phyloP scores from a whole-genome alignment of 176 grass and related monocot genomes.

The Cenchrus purpureus region DNA sequence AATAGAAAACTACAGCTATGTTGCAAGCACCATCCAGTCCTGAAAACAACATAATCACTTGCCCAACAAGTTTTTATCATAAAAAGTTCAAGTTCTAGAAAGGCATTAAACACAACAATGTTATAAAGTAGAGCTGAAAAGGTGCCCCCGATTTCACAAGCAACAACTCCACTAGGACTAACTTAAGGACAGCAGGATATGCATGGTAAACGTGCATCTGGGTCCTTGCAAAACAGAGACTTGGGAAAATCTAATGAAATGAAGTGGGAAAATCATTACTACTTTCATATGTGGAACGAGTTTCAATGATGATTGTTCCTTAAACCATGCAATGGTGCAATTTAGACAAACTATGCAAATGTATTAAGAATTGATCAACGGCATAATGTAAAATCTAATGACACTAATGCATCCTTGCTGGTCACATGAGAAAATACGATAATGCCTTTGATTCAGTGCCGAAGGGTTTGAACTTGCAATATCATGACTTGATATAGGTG shows the following conservation, averaged over 20 bases:
- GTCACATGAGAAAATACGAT: neutral
- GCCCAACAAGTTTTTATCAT: neutral
- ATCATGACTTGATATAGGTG: conserved; percentile 59
- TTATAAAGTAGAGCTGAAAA: conserved; percentile 22
- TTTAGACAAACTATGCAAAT: neutral
- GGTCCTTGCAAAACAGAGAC: conserved; percentile 1
- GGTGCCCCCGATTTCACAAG: neutral
- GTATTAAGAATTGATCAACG: neutral
- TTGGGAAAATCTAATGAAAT: neutral
- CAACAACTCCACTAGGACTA: conserved; percentile 10
- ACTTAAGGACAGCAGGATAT: conserved; percentile 7
- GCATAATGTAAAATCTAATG: conserved; percentile 16
- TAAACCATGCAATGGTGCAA: too few relatives aligned
- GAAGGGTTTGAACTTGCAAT: conserved; percentile 54
- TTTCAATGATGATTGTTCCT: too few relatives aligned
- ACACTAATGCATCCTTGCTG: conserved; percentile 7
- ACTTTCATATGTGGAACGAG: neutral
- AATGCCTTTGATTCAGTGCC: conserved; percentile 73
- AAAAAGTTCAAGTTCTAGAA: neutral
- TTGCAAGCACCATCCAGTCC: neutral
- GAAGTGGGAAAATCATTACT: neutral
- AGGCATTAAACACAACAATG: conserved; percentile 6
- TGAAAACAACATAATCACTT: neutral
- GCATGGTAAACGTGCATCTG: neutral
- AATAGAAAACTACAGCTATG: conserved; percentile 4